A percentile compares a stretch with the other conserved stretches of the same genome.
These are phyloP conservation scores for Penicillium robsamsonii DNA, from an alignment of 495 filamentous ascomycete species.

Conservation along the genomic window DNA sequence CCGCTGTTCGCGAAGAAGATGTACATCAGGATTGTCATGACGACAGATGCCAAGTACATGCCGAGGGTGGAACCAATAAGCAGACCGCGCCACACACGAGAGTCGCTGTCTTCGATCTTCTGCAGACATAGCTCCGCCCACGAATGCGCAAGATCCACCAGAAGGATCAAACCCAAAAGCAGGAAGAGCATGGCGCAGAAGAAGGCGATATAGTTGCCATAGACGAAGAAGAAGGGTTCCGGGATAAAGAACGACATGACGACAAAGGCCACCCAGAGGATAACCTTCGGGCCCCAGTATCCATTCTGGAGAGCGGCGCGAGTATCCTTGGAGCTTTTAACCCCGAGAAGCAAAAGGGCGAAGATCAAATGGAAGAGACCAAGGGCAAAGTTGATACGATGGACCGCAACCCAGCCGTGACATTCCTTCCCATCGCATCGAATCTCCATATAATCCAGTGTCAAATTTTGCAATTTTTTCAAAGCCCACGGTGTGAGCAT, in stretches of 20 bases:
- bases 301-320: conserved; percentile 91
- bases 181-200: conserved; percentile 91
- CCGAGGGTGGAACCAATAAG: conserved; percentile 88
- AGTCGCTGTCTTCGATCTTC: conserved; percentile 89
- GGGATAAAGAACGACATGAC: conserved; percentile 94
- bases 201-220: conserved; percentile 91
- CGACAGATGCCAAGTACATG: conserved; percentile 88
- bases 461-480: conserved; percentile 87
- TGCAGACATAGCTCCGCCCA: conserved; percentile 95
- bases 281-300: conserved; percentile 84
- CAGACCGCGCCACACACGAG: conserved; percentile 75
- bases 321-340: conserved; percentile 80
- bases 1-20: conserved; percentile 84
- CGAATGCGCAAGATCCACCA: conserved; percentile 95
- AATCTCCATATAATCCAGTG: conserved; percentile 92
- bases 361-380: conserved; percentile 89
- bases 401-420: conserved; percentile 92
- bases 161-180: conserved; percentile 82
- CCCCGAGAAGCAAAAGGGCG: conserved; percentile 79
- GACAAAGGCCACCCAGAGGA: conserved; percentile 82
- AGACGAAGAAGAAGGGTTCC: conserved; percentile 90
- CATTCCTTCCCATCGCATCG: conserved; percentile 87
- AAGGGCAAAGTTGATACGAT: conserved; percentile 95
- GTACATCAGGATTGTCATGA: conserved; percentile 96
- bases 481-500: conserved; percentile 99